Evolutionary conservation across 306 rosid genomes (phyloP), one percentile per base, ranked within the genome.

Genomic region (Aeschynomene evenia): DNA sequence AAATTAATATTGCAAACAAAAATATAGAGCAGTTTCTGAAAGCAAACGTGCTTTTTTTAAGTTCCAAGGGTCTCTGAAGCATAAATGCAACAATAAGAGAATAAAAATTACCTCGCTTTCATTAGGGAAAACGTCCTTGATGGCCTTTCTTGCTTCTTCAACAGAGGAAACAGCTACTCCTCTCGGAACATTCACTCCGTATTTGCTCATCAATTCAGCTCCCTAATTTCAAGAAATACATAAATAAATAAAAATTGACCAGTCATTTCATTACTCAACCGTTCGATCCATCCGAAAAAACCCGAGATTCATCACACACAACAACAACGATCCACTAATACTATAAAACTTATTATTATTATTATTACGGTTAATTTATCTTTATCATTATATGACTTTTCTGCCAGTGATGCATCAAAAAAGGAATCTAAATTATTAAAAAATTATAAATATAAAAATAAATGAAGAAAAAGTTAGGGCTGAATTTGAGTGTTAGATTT

Each of bases 151-250:
- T 33, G 42, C 46, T 53, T 81, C 85, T 81, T 81, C 85, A 21
- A 73, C 77, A 0, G 85, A 77, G 9, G 85, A 81, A 77, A 77
- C 85, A 34, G 82, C 85, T 0, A 73, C 80, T 0, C 85, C 85
- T 57, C 82, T 68, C 0, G 85, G 85, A 58, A 95, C 96, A 76
- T 91, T 89, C 79, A 87, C 75, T 36, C 97, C 99, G 60, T 85
- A 83, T 73, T 91, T 91, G 83, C 88, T 58, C 99, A 95, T 95
- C 85, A 95, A 73, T 63, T 87, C 95, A 15, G 99, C 87, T 28
- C 99, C 99, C 99, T 95, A 74, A 77, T 71, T 80, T 63, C 74
- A 74, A 18, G 2, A 43, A 43, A 14, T 14, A n/a, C 14, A 45
- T 45, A 45, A 45, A 14, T 43, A 43, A 43, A 43, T 0, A n/a